These are phyloP conservation scores for Coemansia sp. DNA, from an alignment of 192 early-diverging fungal species.

Conservation along the genomic window DNA sequence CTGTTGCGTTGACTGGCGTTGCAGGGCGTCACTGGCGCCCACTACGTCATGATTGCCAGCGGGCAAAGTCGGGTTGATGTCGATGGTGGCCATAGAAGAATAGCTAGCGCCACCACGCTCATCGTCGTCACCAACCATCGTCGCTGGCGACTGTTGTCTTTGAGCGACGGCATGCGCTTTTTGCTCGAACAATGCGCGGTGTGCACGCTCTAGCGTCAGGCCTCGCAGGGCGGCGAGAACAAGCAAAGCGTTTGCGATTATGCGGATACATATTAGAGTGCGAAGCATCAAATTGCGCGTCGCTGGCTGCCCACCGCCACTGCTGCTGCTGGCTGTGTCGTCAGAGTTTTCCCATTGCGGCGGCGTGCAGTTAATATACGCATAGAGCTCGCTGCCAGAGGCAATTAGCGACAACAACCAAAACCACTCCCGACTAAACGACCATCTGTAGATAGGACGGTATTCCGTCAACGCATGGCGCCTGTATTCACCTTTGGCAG, in stretches of 20 bases:
- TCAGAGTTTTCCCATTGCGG: constrained; percentile 1
- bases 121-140: neutral
- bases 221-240: constrained; percentile 23
- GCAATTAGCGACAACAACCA: constrained; percentile 43
- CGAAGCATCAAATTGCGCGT: constrained; percentile 39
- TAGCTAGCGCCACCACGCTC: constrained; percentile 5
- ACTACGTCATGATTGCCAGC: constrained; percentile 5
- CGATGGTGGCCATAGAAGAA: constrained; percentile 7
- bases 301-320: constrained; percentile 11
- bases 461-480: neutral
- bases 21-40: neutral
- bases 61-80: neutral
- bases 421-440: constrained; percentile 29
- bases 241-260: constrained; percentile 23
- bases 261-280: constrained; percentile 45
- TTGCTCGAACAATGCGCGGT: constrained; percentile 10
- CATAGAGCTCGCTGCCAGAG: constrained; percentile 38
- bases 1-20: neutral
- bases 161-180: neutral
- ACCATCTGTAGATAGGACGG: constrained; percentile 17
- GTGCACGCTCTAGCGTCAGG: constrained; percentile 8
- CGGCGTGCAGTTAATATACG: constrained; percentile 37
- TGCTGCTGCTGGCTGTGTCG: neutral
- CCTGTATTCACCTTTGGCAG: neutral
- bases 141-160: neutral